Evolutionary conservation across 495 filamentous ascomycete species (phyloP), one percentile per base, ranked within the genome.

Genomic region (Choiromyces venosus): DNA sequence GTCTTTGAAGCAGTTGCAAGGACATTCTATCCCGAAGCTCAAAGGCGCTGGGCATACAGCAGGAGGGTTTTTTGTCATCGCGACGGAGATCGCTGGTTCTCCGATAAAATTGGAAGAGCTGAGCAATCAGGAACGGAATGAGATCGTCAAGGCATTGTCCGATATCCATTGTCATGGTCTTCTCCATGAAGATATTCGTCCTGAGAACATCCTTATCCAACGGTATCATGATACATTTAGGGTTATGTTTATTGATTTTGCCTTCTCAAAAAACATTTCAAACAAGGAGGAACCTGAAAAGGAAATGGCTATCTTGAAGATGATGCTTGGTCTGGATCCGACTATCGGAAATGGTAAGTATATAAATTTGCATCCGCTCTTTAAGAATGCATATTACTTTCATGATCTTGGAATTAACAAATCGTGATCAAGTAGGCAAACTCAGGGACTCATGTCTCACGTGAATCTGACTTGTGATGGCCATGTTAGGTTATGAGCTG

Each of bases 61-160:
- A 10, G 21, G 61, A 35, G 61, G 61, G 61, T 2, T 65, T 35
- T 65, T 65, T 65, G 61, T 35, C 25, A 65, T 65, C 36, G 61
- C 61, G 61, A 65, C 61, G 61, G 61, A 65, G 61, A 65, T 65
- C 61, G 61, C 61, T n/a, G 61, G 61, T n/a, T 65, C 61, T 65
- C 61, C 61, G 25, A 65, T 65, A 65, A 35, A 65, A 65, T n/a
- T 65, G 61, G 61, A 65, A 65, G 61, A 65, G 61, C 36, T 65
- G 61, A n/a, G 61, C 36, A 9, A 65, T 4, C 61, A 65, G 61
- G 61, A 65, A 65, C 61, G 61, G 25, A 65, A 65, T 35, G 61
- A 65, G 2, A 65, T 4, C 61, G 61, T 65, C 25, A 65, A 65
- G 61, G 61, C 61, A 65, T 65, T 65, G 61, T 65, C 61, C 25